Evolutionary conservation across 2,329 filamentous ascomycete genomes (phyloP), one percentile per base, ranked within the genome.

Genomic region (Sclerotinia glacialis): DNA sequence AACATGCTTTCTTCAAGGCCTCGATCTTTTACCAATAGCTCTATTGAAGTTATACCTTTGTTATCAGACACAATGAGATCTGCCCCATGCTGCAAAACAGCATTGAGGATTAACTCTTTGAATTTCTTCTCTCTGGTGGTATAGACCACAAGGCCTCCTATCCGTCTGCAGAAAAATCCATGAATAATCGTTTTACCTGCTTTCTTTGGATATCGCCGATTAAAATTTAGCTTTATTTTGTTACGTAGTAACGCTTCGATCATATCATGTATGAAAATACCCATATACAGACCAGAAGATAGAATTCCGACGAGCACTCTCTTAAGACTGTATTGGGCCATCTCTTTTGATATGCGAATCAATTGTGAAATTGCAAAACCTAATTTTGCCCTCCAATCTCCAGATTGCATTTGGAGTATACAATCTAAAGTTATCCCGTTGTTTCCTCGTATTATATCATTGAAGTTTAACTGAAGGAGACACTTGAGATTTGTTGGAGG

Each of bases 301-400:
- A 9, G 0, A 44, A 21, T n/a, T n/a, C 14, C 11, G 2, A 11
- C 23, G 16, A 31, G 2, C 5, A 21, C 16, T 2, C 2, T 59
- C 8, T 34, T 21, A 11, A 59, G 4, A 1, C 8, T 1, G 4
- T 23, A 6, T 46, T 18, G 12, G 0, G 6, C 3, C 5, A 2
- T 34, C 5, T 23, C 12, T 2, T n/a, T 23, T 11, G 12, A 34
- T 23, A 0, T 34, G 1, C 4, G 18, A 0, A 34, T 34, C 3
- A 2, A 47, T 6, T 49, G 11, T 5, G 9, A 49, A 18, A 37
- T 37, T 0, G 3, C 40, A 11, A 3, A 0, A 5, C 3, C 7
- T 1, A 58, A 0, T 21, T 58, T 21, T 5, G 5, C n/a, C 11
- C 21, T 9, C 1, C 21, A 59, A 12, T 11, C 1, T 44, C 6